These are phyloP conservation scores for Sclerotinia subarctica DNA, from an alignment of 2,329 filamentous ascomycete genomes.

Conservation along the genomic window DNA sequence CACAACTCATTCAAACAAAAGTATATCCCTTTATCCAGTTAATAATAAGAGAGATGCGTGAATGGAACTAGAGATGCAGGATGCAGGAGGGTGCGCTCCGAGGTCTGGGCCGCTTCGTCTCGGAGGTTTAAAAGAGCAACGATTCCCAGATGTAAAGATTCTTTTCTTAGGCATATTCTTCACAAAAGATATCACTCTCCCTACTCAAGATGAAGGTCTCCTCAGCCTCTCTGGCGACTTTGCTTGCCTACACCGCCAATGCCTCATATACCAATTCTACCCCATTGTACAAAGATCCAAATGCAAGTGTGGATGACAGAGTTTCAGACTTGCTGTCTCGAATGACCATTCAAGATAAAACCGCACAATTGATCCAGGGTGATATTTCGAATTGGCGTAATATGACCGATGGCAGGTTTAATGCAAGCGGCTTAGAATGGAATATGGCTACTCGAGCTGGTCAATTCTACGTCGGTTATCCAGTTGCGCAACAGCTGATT, in stretches of 20 bases:
- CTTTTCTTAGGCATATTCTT: background rate
- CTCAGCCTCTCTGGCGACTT: background rate
- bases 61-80: slow-evolving; percentile 9
- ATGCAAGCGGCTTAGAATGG: slow-evolving; percentile 62
- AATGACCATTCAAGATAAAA: slow-evolving; percentile 75
- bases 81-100: slow-evolving; percentile 17
- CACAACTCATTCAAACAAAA: background rate
- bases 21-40: slow-evolving; percentile 1
- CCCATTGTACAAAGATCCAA: slow-evolving; percentile 61
- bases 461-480: slow-evolving; percentile 69
- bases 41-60: slow-evolving; percentile 1
- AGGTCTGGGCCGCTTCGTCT: background rate
- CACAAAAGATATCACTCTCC: background rate
- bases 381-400: slow-evolving; percentile 74
- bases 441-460: slow-evolving; percentile 55
- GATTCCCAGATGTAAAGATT: background rate
- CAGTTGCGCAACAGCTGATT: slow-evolving; percentile 61
- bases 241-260: slow-evolving; percentile 13
- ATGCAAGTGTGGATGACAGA: slow-evolving; percentile 59
- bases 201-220: slow-evolving; percentile 16
- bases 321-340: slow-evolving; percentile 65
- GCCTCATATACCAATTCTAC: slow-evolving; percentile 20
- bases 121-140: slow-evolving; percentile 5
- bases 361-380: slow-evolving; percentile 64
- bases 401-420: slow-evolving; percentile 62